A percentile compares a stretch with the other conserved stretches of the same genome.
These are phyloP conservation scores for Alternaria atra DNA, from an alignment of 2,329 filamentous ascomycete genomes.

Conservation along the genomic window DNA sequence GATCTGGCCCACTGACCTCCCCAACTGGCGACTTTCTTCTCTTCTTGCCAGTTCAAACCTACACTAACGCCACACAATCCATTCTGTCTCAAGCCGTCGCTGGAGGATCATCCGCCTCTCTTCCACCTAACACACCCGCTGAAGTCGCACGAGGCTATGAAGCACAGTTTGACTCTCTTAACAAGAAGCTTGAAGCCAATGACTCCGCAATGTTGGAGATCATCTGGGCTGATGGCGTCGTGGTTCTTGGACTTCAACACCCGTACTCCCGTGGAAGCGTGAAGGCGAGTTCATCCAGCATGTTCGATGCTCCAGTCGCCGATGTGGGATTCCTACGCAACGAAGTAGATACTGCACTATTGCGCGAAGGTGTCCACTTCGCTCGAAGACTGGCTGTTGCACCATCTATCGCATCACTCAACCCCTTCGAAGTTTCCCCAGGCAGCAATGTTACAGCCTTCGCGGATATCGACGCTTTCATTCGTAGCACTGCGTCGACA, in stretches of 20 bases:
- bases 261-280: constrained; percentile 39
- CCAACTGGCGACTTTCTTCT: constrained; percentile 35
- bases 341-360: constrained; percentile 29
- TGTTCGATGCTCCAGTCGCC: constrained; percentile 36
- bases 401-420: constrained; percentile 24
- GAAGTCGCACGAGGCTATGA: constrained; percentile 31
- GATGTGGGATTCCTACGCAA: constrained; percentile 37
- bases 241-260: constrained; percentile 31
- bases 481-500: constrained; percentile 24
- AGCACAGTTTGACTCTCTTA: constrained; percentile 26
- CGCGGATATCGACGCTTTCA: constrained; percentile 26
- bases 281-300: constrained; percentile 27
- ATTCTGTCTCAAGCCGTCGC: constrained; percentile 27
- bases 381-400: constrained; percentile 23
- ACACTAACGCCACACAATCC: constrained; percentile 24
- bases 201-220: constrained; percentile 33
- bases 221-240: constrained; percentile 30
- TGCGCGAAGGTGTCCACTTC: constrained; percentile 35
- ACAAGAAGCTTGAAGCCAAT: constrained; percentile 24
- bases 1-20: constrained; percentile 22
- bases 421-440: constrained; percentile 31
- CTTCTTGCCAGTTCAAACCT: constrained; percentile 31
- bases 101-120: constrained; percentile 24
- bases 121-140: constrained; percentile 21
- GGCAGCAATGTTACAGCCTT: constrained; percentile 31